phyloP scores from a whole-genome alignment of 1,139 yeast species.

The Wickerhamomyces sp. region DNA sequence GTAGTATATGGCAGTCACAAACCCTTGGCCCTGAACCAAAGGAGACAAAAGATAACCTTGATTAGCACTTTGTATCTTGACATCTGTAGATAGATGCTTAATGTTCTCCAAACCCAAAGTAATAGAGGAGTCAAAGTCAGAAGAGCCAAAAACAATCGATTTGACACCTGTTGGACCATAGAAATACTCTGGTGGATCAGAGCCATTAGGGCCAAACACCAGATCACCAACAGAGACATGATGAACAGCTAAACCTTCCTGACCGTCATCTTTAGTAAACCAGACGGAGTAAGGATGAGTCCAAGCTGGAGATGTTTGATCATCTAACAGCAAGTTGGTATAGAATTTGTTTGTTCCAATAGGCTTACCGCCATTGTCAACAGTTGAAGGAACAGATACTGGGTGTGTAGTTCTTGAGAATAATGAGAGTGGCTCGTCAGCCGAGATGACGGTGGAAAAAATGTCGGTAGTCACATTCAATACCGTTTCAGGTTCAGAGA shows the following conservation, averaged over 20 bases:
- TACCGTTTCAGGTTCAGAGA: no score
- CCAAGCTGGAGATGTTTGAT: slow-evolving; percentile 62
- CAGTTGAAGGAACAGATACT: slow-evolving; percentile 42
- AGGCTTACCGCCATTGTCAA: slow-evolving; percentile 37
- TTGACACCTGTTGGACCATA: slow-evolving; percentile 30
- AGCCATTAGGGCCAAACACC: slow-evolving; percentile 57
- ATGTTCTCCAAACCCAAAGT: slow-evolving; percentile 25
- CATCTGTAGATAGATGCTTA: slow-evolving; percentile 28
- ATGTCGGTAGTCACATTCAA: slow-evolving; percentile 21
- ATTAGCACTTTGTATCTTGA: slow-evolving; percentile 19
- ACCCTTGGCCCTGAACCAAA: slow-evolving; percentile 66
- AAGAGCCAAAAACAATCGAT: slow-evolving; percentile 30
- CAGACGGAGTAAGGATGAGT: slow-evolving; percentile 81
- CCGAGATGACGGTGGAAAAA: slow-evolving; percentile 30
- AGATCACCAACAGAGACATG: slow-evolving; percentile 54
- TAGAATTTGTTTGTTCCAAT: slow-evolving; percentile 81
- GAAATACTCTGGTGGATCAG: slow-evolving; percentile 29
- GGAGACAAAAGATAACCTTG: slow-evolving; percentile 30
- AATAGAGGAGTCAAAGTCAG: slow-evolving; percentile 25
- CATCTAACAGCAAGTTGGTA: slow-evolving; percentile 66
- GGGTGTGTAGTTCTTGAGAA: slow-evolving; percentile 42
- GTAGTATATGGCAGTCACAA: slow-evolving; percentile 55
- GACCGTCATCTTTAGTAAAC: slow-evolving; percentile 40
- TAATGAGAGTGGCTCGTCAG: slow-evolving; percentile 41
- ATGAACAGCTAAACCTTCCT: slow-evolving; percentile 59